Conservation (phyloP, 768 basidiomycete genomes). For the Russula abietina region DNA sequence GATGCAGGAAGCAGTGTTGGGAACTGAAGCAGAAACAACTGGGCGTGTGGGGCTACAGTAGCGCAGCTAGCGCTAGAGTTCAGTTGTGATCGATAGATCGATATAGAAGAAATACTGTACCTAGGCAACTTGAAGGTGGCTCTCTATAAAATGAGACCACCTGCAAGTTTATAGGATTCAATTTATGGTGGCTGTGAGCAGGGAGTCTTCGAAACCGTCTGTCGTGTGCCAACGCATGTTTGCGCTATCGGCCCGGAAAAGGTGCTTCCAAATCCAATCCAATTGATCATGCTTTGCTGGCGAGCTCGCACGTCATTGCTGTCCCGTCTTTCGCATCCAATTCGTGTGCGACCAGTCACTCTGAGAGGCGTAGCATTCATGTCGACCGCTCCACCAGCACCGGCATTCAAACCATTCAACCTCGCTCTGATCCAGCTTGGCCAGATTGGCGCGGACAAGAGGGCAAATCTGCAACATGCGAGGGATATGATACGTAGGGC, state of each 20-base stretch:
- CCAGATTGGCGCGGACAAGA: conserved; percentile 61
- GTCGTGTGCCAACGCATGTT: too few relatives aligned
- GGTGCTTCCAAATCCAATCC: too few relatives aligned
- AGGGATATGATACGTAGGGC: conserved; percentile 73
- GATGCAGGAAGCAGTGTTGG: not conserved
- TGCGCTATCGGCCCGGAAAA: not conserved
- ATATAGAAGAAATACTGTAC: not conserved
- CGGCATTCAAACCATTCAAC: conserved; percentile 63
- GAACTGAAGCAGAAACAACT: not conserved
- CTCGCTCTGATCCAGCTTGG: conserved; percentile 90
- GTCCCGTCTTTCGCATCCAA: not conserved
- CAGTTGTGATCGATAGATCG: too few relatives aligned
- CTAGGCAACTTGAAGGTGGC: not conserved
- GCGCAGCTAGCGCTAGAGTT: too few relatives aligned
- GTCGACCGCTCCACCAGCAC: conserved; percentile 26
- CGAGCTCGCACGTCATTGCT: not conserved
- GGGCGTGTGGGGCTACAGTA: too few relatives aligned
- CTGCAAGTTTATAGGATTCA: too few relatives aligned
- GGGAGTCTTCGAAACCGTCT: too few relatives aligned
- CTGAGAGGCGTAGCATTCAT: not conserved
- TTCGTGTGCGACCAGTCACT: not conserved
- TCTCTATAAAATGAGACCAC: not conserved
- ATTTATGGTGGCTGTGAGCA: too few relatives aligned
- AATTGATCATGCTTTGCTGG: conserved; percentile 13
- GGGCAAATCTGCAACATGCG: conserved; percentile 77